Evolutionary conservation across 208 protist genomes (phyloP), one percentile per base, ranked within the genome.

Genomic region (Angomonas ambiguus): DNA sequence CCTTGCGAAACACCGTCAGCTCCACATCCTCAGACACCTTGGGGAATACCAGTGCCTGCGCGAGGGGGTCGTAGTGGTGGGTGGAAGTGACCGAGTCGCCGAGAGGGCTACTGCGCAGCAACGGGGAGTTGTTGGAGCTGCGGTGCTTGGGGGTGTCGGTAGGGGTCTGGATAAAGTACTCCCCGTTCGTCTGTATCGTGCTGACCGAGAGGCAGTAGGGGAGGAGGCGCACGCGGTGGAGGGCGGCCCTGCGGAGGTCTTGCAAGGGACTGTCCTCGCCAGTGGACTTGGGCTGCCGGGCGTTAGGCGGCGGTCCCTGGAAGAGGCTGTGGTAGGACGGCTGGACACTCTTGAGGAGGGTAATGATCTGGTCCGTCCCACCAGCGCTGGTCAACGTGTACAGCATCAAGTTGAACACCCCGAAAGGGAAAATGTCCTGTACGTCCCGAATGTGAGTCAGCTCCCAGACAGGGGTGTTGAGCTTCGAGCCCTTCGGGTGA

Each of bases 341-440:
- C 24, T 59, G 53, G 51, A 76, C 82, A 59, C 75, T 79, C 76
- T 86, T 85, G 24, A 80, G 82, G 0, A 89, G 76, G 0, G 82
- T 88, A 45, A 85, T 69, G 69, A 93, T 91, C 65, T 84, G 75
- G 25, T 85, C 82, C 20, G 76, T 82, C 55, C 82, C 76, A 22
- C 66, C 67, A 49, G 77, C 68, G 11, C 64, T 53, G 11, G 74
- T 80, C 20, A 94, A 71, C 41, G 85, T 78, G 33, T 83, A 85
- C 58, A 94, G 76, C 66, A 94, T 76, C 20, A 92, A 71, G 42
- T 90, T 92, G 69, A 89, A 91, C 10, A 94, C 59, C 27, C 82
- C 85, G 27, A 74, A 67, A 58, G 87, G 77, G 32, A 94, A 64
- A 42, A 94, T 62, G 48, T 77, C 71, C 51, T 77, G 87, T 61